Percentiles rank a stretch among this genome's conserved stretches.
Evolutionary conservation across 2,329 filamentous ascomycete genomes (phyloP).

Genomic region (Trichoderma atroviride): DNA sequence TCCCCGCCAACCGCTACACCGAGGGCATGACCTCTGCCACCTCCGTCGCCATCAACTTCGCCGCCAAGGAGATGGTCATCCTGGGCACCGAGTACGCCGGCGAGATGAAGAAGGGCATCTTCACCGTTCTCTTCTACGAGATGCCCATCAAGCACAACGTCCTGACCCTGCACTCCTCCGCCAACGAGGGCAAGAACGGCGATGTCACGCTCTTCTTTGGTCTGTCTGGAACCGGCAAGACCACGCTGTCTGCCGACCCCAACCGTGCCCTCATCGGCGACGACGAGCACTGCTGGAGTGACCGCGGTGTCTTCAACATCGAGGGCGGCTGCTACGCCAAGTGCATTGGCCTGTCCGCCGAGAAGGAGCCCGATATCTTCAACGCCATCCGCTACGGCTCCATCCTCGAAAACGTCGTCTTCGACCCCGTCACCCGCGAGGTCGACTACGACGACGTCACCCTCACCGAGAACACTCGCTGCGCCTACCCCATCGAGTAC

Average conservation of each 20-base stretch:
- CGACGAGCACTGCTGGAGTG: conserved; percentile 99
- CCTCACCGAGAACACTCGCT: conserved; percentile 97
- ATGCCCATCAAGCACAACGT: conserved; percentile 99
- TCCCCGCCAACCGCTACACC: conserved; percentile 98
- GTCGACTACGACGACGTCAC: conserved; percentile 97
- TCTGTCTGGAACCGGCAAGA: conserved; percentile 98
- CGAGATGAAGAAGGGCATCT: conserved; percentile 84
- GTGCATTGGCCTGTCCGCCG: conserved; percentile 92
- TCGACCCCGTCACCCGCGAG: conserved; percentile 83
- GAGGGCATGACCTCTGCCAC: conserved; percentile 98
- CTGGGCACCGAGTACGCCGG: conserved; percentile 98
- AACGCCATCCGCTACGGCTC: conserved; percentile 95
- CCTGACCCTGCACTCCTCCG: conserved; percentile 95
- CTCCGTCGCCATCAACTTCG: conserved; percentile 98
- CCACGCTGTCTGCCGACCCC: conserved; percentile 93
- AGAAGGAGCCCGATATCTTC: conserved; percentile 99
- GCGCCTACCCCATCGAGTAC: conserved; percentile 98
- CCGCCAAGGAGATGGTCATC: conserved; percentile 99
- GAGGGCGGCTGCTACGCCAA: conserved; percentile 99
- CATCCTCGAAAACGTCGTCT: conserved; percentile 97
- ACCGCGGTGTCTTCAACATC: conserved; percentile 97
- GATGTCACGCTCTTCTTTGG: conserved; percentile 99
- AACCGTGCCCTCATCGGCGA: conserved; percentile 96
- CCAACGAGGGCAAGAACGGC: conserved; percentile 91
- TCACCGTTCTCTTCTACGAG: conserved; percentile 99